phyloP scores from a whole-genome alignment of 139 green algal genomes.

The Chlorella sp. region DNA sequence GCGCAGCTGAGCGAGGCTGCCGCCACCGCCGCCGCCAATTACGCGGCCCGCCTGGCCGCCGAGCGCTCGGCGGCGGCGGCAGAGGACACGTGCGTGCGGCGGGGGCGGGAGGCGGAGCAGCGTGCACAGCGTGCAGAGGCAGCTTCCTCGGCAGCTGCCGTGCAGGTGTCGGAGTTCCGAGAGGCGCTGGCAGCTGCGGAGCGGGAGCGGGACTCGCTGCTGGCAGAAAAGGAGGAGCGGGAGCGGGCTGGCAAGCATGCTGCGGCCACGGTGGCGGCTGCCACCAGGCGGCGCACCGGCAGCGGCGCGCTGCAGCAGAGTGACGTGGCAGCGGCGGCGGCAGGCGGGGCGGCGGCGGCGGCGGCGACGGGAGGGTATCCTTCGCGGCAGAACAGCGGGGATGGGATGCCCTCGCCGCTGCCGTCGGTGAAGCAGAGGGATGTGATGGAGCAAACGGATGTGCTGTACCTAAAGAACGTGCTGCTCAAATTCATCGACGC shows the following conservation, averaged over 20 bases:
- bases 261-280: neutral
- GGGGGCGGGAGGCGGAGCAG: conserved; percentile 12
- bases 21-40: neutral
- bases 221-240: conserved; percentile 33
- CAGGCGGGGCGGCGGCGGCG: neutral
- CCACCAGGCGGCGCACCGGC: conserved; percentile 9
- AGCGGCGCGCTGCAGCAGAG: conserved; percentile 4
- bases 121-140: conserved; percentile 32
- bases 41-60: neutral
- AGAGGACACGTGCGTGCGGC: neutral
- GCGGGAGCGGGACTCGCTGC: conserved; percentile 40
- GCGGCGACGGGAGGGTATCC: neutral
- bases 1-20: conserved; percentile 1
- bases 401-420: conserved; percentile 14
- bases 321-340: neutral
- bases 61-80: conserved; percentile 7
- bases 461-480: conserved; percentile 51
- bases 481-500: conserved; percentile 46
- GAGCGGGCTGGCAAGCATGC: neutral
- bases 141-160: neutral
- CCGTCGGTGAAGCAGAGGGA: conserved; percentile 27
- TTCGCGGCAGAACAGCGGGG: neutral
- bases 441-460: conserved; percentile 37
- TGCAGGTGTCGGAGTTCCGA: conserved; percentile 35
- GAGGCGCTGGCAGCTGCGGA: conserved; percentile 11